Conservation (phyloP, 441 rosid genomes). For the Adansonia grandidieri region DNA sequence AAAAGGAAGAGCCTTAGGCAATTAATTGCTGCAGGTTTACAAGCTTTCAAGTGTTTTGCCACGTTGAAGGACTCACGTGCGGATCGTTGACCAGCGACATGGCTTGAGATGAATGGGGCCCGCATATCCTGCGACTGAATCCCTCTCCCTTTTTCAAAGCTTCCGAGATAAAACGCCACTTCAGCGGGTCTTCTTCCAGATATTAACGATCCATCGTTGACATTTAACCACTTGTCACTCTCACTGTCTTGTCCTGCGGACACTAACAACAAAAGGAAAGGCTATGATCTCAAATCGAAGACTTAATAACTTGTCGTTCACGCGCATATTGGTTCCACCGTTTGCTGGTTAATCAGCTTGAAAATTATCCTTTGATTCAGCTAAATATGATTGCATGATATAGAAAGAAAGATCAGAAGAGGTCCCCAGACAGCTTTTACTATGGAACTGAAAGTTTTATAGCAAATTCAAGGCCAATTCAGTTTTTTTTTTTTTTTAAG, state of each 20-base stretch:
- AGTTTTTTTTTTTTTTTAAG: not conserved
- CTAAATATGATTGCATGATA: not conserved
- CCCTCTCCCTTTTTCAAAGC: too few relatives aligned
- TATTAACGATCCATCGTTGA: not conserved
- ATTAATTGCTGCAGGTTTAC: not conserved
- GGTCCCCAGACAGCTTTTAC: not conserved
- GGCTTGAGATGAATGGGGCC: not conserved
- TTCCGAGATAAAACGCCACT: not conserved
- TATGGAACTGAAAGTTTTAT: not conserved
- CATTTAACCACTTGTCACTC: conserved; percentile 26
- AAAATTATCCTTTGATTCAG: not conserved
- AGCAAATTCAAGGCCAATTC: conserved; percentile 26
- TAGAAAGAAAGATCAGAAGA: not conserved
- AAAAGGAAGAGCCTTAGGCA: not conserved
- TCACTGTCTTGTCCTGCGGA: not conserved
- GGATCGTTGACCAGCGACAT: not conserved
- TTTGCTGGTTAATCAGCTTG: not conserved
- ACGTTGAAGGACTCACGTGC: conserved; percentile 15
- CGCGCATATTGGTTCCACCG: not conserved
- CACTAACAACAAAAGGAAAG: not conserved
- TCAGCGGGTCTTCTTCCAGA: not conserved
- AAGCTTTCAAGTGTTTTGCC: not conserved
- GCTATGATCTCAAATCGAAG: not conserved
- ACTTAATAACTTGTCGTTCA: conserved; percentile 9
- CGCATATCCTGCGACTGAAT: not conserved